Evolutionary conservation across 108 stramenopile genomes (phyloP), one percentile per base, ranked within the genome.

Genomic region (Fragilariopsis cylindrus): DNA sequence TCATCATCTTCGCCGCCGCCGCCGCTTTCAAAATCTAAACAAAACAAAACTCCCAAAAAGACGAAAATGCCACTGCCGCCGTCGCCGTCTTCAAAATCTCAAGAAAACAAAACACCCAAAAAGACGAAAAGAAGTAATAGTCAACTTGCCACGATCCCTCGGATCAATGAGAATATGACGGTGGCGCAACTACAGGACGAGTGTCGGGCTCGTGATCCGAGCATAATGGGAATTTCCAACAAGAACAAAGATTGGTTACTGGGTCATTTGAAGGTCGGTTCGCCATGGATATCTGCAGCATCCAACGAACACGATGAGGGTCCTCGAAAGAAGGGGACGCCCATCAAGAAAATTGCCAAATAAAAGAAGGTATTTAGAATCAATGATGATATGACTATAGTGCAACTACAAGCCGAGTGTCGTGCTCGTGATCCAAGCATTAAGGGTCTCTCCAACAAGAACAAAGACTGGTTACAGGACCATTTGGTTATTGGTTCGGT

Each of bases 191-290:
- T 70, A 1, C 53, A 70, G 42, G 5, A 30, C 16, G 70, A 70
- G 55, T 70, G 70, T 44, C 19, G n/a, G 42, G 45, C 53, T 13
- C 30, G 70, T 57, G 67, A 63, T 40, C 62, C 62, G 12, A 46
- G 58, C 7, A 53, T 62, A 40, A 73, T 13, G 60, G 49, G 72
- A 19, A 5, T 49, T 4, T 53, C 65, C 15, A 50, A 40, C 4
- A 74, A 74, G 42, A 74, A 46, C 50, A 74, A 74, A 42, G 19
- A 52, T 16, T 74, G 73, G 73, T 46, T 74, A 4, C 63, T 74
- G 50, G 73, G 57, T 5, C 65, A 74, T 19, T 40, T 74, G 73
- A 48, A 48, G 13, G 73, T 74, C 15, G 72, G 72, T 4, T 48
- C 47, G 12, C 13, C 21, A 9, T 72, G 72, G 72, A 63, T 63